phyloP scores from a whole-genome alignment of 768 basidiomycete species.

The Rhizopogon vinicolor region DNA sequence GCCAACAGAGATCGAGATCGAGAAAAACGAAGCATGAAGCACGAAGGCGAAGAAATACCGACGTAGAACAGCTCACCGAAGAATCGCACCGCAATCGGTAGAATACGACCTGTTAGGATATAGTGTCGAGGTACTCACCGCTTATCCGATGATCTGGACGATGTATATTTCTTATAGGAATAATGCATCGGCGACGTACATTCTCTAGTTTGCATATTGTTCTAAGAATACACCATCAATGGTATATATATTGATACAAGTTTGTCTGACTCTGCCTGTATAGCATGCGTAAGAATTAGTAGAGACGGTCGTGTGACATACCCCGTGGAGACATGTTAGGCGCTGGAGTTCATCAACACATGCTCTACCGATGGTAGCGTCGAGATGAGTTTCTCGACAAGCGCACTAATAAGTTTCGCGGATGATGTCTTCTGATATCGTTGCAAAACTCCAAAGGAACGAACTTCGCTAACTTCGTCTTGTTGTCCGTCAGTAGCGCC shows the following conservation, averaged over 20 bases:
- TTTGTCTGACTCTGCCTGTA: neutral
- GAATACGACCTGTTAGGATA: too few species aligned
- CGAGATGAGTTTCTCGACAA: conserved; percentile 43
- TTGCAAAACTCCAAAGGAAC: conserved; percentile 48
- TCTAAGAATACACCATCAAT: neutral
- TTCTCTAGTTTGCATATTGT: neutral
- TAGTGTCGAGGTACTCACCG: too few species aligned
- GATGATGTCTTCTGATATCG: conserved; percentile 68
- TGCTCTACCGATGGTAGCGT: conserved; percentile 17
- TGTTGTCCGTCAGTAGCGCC: conserved; percentile 11
- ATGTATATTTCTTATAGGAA: too few species aligned
- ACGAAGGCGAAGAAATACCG: too few species aligned
- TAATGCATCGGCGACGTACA: neutral
- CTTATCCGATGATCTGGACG: too few species aligned
- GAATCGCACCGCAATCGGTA: too few species aligned
- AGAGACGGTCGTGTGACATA: neutral
- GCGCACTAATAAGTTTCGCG: conserved; percentile 58
- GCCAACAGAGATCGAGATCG: too few species aligned
- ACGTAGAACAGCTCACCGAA: too few species aligned
- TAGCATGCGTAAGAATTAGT: neutral
- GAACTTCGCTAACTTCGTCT: conserved; percentile 18
- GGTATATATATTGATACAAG: neutral
- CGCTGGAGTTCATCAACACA: neutral
- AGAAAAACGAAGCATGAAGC: too few species aligned
- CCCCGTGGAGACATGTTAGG: neutral